Evolutionary conservation across 257 asterid genomes (phyloP), one percentile per base, ranked within the genome.

Genomic region (Rauvolfia tetraphylla): DNA sequence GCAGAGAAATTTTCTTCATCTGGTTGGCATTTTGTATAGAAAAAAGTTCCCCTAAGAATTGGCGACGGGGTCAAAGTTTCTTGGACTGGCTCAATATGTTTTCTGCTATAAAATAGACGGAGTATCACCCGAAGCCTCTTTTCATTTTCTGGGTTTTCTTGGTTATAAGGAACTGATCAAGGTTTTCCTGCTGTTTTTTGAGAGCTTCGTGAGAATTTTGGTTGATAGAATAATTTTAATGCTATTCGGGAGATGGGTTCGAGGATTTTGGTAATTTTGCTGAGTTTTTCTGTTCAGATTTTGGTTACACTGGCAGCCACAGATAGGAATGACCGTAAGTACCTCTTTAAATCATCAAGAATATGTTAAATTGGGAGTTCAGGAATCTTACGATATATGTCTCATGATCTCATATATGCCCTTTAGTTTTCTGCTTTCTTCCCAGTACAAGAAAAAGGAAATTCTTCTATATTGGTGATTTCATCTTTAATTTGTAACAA

Each of bases 301-400:
- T 78, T 76, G 75, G 75, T 65, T 42, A 61, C 77, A 58, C n/a
- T 77, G 10, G 89, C 91, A 48, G 72, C 67, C 62, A 91, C 96
- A 53, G 77, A 88, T 73, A 66, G 74, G 31, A 75, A 66, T 41
- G 98, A 93, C 79, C 73, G 98, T 93, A 83, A 81, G 95, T 71
- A 65, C 44, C 68, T 31, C 20, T 31, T 17, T 4, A 18, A 20
- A 65, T 65, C 71, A 65, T 65, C 25, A 36, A 33, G 70, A 4
- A 18, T 34, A 36, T 66, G 71, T 66, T 66, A 23, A 18, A 36
- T 34, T 36, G 15, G 13, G 12, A 25, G 38, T 46, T 36, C n/a
- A 66, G 31, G 5, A 20, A 66, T 22, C 22, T 38, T 20, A 29
- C 14, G 41, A 29, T 27, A 18, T 31, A 31, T 15, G n/a, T 31